A percentile compares a stretch with the other conserved stretches of the same genome.
Evolutionary conservation across 2,329 filamentous ascomycete genomes (phyloP).

Genomic region (Grosmannia serpens): DNA sequence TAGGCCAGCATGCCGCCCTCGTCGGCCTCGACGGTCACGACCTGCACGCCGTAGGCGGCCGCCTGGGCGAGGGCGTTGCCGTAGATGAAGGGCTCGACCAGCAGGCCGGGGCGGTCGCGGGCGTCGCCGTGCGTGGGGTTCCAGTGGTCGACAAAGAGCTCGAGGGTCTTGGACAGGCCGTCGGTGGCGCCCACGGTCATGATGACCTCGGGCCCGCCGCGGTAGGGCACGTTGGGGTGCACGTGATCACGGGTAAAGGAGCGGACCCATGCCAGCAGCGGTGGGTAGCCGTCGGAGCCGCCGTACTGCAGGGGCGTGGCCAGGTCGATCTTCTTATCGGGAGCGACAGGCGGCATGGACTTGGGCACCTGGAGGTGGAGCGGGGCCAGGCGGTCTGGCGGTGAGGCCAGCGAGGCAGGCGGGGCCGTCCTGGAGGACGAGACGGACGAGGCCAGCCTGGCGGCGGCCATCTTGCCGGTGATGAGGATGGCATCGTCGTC

Average conservation of each 20-base stretch:
- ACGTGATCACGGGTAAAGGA: slow-evolving; percentile 66
- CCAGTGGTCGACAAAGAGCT: slow-evolving; percentile 69
- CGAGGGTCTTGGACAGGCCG: slow-evolving; percentile 67
- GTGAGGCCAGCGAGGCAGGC: slow-evolving; percentile 9
- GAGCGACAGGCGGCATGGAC: slow-evolving; percentile 36
- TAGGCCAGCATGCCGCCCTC: slow-evolving; percentile 65
- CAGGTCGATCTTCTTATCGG: slow-evolving; percentile 63
- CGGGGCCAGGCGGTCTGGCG: slow-evolving; percentile 17
- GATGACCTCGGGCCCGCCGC: slow-evolving; percentile 62
- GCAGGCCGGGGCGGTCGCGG: slow-evolving; percentile 59
- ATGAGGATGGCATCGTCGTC: slow-evolving; percentile 26
- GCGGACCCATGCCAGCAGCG: slow-evolving; percentile 65
- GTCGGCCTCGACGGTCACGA: slow-evolving; percentile 66
- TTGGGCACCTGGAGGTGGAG: slow-evolving; percentile 63
- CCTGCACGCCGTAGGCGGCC: slow-evolving; percentile 56
- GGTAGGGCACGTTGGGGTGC: slow-evolving; percentile 73
- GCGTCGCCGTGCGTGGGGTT: slow-evolving; percentile 50
- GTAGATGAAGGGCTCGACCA: slow-evolving; percentile 75
- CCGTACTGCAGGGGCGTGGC: slow-evolving; percentile 80
- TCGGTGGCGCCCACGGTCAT: slow-evolving; percentile 77
- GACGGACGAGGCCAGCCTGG: slow-evolving; percentile 1
- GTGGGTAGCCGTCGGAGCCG: slow-evolving; percentile 67
- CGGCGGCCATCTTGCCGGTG: slow-evolving; percentile 21
- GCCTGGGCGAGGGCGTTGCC: slow-evolving; percentile 62
- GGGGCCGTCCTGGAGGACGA: slow-evolving; percentile 13